Percentiles rank a stretch among this genome's conserved stretches.
These are phyloP conservation scores for Paracoccidioides lutzii DNA, from an alignment of 2,329 filamentous ascomycete species.

Conservation along the genomic window DNA sequence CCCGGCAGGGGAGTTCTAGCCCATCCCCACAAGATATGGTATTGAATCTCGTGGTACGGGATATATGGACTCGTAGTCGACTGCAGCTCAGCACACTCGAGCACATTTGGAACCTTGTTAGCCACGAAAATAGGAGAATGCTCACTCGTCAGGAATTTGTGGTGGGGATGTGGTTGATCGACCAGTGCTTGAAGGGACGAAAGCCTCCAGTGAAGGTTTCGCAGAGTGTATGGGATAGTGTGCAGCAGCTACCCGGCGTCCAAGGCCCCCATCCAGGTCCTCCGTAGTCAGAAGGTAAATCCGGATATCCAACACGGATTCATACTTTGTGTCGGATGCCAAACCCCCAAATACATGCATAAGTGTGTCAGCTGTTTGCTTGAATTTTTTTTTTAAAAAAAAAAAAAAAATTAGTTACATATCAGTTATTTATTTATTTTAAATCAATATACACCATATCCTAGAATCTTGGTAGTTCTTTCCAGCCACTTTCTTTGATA, in stretches of 20 bases:
- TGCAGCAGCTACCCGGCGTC: conserved; percentile 23
- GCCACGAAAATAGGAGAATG: conserved; percentile 25
- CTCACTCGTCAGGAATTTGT: conserved; percentile 36
- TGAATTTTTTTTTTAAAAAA: too few species aligned
- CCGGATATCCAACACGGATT: too few species aligned
- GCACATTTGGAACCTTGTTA: conserved; percentile 36
- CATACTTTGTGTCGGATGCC: too few species aligned
- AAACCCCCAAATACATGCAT: too few species aligned
- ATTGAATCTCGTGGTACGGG: conserved; percentile 34
- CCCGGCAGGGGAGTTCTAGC: conserved; percentile 9
- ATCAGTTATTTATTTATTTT: too few species aligned
- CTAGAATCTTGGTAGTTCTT: too few species aligned
- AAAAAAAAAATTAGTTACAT: too few species aligned
- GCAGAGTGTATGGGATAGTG: conserved; percentile 36
- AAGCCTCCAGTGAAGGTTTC: conserved; percentile 35
- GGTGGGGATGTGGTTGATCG: conserved; percentile 39
- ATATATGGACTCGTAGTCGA: conserved; percentile 38
- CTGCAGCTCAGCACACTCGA: conserved; percentile 27
- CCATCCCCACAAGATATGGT: conserved; percentile 28
- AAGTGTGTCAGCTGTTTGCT: too few species aligned
- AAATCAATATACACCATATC: too few species aligned
- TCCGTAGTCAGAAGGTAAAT: background rate
- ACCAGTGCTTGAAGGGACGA: conserved; percentile 35
- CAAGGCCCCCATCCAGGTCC: conserved; percentile 5
- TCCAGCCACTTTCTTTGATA: too few species aligned